These are phyloP conservation scores for Heracleum sosnowskyi DNA, from an alignment of 129 eudicot species.

Conservation along the genomic window DNA sequence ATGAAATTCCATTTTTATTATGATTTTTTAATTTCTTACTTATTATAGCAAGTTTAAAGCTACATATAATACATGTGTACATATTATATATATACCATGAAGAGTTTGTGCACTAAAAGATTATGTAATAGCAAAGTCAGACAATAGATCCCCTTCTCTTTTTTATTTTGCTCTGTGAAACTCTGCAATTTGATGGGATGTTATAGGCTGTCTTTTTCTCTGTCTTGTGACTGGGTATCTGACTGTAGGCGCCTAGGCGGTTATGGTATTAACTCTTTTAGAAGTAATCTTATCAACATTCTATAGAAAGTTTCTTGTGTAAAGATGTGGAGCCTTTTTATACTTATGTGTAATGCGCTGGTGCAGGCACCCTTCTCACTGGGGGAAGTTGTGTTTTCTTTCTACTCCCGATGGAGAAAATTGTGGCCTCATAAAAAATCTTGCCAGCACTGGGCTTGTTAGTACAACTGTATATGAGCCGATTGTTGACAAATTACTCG, in stretches of 20 bases:
- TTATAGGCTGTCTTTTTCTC: neutral
- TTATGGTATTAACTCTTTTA: neutral
- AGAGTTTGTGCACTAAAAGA: neutral
- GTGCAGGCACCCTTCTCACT: conserved; percentile 92
- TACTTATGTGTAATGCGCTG: conserved; percentile 19
- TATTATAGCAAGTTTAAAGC: neutral
- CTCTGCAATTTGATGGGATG: neutral
- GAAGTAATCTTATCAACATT: neutral
- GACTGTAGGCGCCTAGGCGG: neutral
- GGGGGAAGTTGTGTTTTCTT: conserved; percentile 85
- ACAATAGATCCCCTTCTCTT: neutral
- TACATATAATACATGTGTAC: no score
- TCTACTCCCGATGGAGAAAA: conserved; percentile 96
- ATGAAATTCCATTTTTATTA: neutral
- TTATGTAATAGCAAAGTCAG: neutral
- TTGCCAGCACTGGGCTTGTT: conserved; percentile 75
- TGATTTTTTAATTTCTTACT: neutral
- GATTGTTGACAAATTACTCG: conserved; percentile 28
- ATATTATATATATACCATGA: neutral
- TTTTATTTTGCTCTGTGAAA: neutral
- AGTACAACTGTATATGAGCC: conserved; percentile 37
- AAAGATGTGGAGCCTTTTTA: neutral
- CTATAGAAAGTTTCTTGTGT: neutral
- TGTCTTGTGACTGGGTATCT: neutral
- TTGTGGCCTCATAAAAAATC: conserved; percentile 85